Percentiles rank a stretch among this genome's conserved stretches.
Conservation (phyloP, 495 filamentous ascomycete species). For the Thermothielavioides terrestris region DNA sequence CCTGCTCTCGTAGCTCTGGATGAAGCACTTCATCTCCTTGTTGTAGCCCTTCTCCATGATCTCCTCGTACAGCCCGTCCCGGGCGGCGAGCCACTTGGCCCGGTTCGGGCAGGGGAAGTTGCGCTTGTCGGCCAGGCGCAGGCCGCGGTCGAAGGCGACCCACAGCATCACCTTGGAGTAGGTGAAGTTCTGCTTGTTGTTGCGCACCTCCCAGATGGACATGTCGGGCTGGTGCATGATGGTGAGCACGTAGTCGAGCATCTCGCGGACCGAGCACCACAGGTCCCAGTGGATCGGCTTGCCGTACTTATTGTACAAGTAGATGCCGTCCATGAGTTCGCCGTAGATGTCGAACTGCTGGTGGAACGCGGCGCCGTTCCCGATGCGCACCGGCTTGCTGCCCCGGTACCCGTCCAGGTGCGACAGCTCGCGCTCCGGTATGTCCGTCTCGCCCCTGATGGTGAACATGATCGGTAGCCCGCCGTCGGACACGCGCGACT, state of each 20-base stretch:
- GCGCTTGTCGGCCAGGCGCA: slow-evolving; percentile 62
- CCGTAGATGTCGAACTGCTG: slow-evolving; percentile 70
- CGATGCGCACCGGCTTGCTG: slow-evolving; percentile 62
- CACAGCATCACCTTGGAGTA: slow-evolving; percentile 71
- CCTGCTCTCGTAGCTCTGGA: slow-evolving; percentile 60
- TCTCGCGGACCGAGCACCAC: slow-evolving; percentile 35
- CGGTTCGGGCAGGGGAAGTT: slow-evolving; percentile 61
- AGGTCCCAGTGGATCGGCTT: slow-evolving; percentile 67
- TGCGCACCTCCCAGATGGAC: slow-evolving; percentile 73
- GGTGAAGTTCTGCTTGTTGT: slow-evolving; percentile 61
- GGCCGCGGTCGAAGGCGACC: slow-evolving; percentile 64
- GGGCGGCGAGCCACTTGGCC: slow-evolving; percentile 48
- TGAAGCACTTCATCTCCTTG: slow-evolving; percentile 52
- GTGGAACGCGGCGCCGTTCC: slow-evolving; percentile 66
- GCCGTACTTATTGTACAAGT: slow-evolving; percentile 69
- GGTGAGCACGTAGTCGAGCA: slow-evolving; percentile 44
- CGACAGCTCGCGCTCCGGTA: slow-evolving; percentile 55
- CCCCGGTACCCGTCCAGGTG: slow-evolving; percentile 62
- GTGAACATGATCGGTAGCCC: slow-evolving; percentile 72
- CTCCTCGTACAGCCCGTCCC: slow-evolving; percentile 60
- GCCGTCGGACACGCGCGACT: slow-evolving; percentile 36
- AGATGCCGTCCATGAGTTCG: slow-evolving; percentile 66
- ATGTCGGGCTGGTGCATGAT: slow-evolving; percentile 55
- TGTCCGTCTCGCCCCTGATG: slow-evolving; percentile 61
- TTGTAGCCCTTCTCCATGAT: slow-evolving; percentile 66